Percentiles rank a stretch among this genome's conserved stretches.
Conservation (phyloP, 1,284 basidiomycete species). For the Erythrobasidium hasegawianum region DNA sequence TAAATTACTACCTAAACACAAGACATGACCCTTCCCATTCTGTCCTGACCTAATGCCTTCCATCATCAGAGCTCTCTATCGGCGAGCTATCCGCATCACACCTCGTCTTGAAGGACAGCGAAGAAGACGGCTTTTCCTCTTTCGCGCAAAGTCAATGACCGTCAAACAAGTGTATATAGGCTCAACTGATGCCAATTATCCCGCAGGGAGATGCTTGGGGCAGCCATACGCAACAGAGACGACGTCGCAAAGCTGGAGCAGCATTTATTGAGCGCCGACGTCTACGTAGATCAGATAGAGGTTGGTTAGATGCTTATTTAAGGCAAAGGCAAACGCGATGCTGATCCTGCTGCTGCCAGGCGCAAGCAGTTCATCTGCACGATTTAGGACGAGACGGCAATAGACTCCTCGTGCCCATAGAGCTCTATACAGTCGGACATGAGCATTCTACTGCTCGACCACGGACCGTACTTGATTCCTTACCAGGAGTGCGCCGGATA, state of each 20-base stretch:
- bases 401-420: conserved; percentile 18
- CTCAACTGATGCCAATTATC: neutral
- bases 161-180: neutral
- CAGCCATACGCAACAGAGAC: neutral
- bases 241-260: conserved; percentile 1
- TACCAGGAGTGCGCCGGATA: conserved; percentile 12
- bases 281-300: conserved; percentile 26
- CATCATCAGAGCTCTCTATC: conserved; percentile 14
- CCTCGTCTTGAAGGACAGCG: conserved; percentile 26
- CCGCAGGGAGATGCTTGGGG: conserved; percentile 17
- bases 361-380: conserved; percentile 19
- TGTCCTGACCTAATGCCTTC: neutral
- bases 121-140: conserved; percentile 22
- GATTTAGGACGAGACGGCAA: neutral
- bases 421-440: conserved; percentile 3
- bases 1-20: too few relatives aligned
- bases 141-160: conserved; percentile 19
- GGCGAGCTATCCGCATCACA: conserved; percentile 14
- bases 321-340: neutral
- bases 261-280: conserved; percentile 11
- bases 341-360: neutral
- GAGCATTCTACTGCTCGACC: neutral
- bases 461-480: conserved; percentile 9
- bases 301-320: neutral
- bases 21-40: too few relatives aligned